phyloP scores from a whole-genome alignment of 1,284 basidiomycete species.

The Cutaneotrichosporon curvatum region DNA sequence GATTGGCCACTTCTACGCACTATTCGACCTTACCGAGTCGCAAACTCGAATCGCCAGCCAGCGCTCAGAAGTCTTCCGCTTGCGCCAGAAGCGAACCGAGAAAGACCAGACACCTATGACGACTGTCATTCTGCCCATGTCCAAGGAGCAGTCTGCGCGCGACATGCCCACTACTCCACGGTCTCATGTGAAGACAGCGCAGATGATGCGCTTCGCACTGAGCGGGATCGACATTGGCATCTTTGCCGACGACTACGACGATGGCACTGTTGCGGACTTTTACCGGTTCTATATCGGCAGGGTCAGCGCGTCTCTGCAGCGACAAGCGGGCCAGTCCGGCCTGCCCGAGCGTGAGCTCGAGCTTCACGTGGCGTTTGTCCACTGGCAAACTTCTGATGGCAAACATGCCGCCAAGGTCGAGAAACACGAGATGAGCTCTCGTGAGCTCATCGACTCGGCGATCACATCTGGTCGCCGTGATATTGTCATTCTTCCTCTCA shows the following conservation, averaged over 20 bases:
- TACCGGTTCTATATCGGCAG: constrained; percentile 38
- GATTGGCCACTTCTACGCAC: constrained; percentile 35
- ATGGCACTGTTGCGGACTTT: constrained; percentile 28
- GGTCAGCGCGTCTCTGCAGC: constrained; percentile 32
- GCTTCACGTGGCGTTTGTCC: constrained; percentile 25
- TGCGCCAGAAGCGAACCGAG: constrained; percentile 56
- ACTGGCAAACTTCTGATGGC: constrained; percentile 35
- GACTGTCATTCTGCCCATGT: constrained; percentile 68
- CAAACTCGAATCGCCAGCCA: constrained; percentile 50
- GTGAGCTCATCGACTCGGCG: constrained; percentile 26
- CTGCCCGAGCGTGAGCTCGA: constrained; percentile 28
- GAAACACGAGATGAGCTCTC: constrained; percentile 19
- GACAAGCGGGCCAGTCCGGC: constrained; percentile 16
- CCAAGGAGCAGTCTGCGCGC: not conserved
- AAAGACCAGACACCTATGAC: constrained; percentile 63
- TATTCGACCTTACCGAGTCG: constrained; percentile 55
- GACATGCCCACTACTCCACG: constrained; percentile 26
- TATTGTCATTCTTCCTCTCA: constrained; percentile 31
- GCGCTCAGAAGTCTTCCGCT: constrained; percentile 63
- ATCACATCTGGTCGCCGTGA: constrained; percentile 21
- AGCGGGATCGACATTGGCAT: constrained; percentile 37
- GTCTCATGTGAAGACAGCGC: constrained; percentile 26
- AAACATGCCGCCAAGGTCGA: constrained; percentile 18
- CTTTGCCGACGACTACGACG: constrained; percentile 34
- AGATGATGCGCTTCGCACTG: constrained; percentile 39